Evolutionary conservation across 2,329 filamentous ascomycete genomes (phyloP).

Genomic region (Sarocladium kiliense): DNA sequence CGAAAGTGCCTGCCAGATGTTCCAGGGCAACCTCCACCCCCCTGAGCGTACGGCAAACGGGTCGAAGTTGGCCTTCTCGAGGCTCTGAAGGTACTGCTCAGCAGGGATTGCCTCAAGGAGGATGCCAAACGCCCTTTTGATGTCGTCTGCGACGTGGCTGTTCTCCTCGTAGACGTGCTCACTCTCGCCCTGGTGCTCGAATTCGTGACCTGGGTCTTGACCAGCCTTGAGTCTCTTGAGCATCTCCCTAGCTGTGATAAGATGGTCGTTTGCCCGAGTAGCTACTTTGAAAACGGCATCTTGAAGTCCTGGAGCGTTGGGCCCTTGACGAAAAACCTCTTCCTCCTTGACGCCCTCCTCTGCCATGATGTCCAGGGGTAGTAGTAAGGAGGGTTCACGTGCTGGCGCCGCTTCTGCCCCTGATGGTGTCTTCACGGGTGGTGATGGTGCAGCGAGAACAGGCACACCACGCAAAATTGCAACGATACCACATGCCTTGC

Average conservation of each 20-base stretch:
- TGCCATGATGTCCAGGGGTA: constrained; percentile 88
- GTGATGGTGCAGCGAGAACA: constrained; percentile 70
- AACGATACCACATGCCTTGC: constrained; percentile 85
- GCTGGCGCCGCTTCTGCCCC: constrained; percentile 31
- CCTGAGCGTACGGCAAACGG: constrained; percentile 59
- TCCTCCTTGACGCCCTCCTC: constrained; percentile 78
- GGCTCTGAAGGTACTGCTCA: constrained; percentile 67
- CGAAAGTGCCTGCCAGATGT: constrained; percentile 50
- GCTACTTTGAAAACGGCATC: constrained; percentile 91
- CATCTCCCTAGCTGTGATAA: constrained; percentile 93
- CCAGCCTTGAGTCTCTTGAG: constrained; percentile 72
- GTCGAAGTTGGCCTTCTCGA: constrained; percentile 83
- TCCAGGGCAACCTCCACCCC: constrained; percentile 83
- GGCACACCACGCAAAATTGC: constrained; percentile 84
- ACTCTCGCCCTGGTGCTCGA: constrained; percentile 78
- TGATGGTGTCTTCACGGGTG: constrained; percentile 38
- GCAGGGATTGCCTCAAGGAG: constrained; percentile 77
- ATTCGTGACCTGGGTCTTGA: constrained; percentile 73
- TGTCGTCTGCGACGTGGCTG: constrained; percentile 17
- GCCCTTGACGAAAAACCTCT: constrained; percentile 77
- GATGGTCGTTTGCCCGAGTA: constrained; percentile 89
- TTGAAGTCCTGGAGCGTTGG: constrained; percentile 71
- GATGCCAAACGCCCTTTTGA: constrained; percentile 58
- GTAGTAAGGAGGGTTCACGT: constrained; percentile 55
- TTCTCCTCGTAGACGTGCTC: constrained; percentile 48